Conservation (phyloP, 2,329 filamentous ascomycete genomes). For the Pyrenophora tritici-repentis region DNA sequence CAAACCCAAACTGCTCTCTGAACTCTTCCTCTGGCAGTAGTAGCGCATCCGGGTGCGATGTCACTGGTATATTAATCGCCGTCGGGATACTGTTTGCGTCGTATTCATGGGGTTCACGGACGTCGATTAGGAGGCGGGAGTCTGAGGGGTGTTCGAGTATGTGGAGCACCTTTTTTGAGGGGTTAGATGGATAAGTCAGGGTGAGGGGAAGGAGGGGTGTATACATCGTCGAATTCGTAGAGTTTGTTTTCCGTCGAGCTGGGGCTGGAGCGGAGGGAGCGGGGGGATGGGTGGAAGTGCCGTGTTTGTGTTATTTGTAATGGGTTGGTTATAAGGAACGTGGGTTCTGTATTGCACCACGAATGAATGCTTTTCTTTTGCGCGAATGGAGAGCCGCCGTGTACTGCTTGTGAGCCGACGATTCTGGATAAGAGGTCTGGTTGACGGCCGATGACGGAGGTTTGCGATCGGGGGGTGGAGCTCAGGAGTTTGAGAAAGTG, state of each 20-base stretch:
- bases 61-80: conserved; percentile 81
- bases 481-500: conserved; percentile 19
- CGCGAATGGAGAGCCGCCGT: too few species aligned
- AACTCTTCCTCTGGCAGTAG: conserved; percentile 80
- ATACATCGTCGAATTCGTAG: conserved; percentile 49
- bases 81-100: conserved; percentile 71
- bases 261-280: conserved; percentile 7
- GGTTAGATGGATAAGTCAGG: too few species aligned
- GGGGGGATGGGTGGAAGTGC: conserved; percentile 11
- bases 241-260: conserved; percentile 31
- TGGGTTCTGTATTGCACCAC: too few species aligned
- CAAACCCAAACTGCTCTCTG: conserved; percentile 77
- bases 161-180: conserved; percentile 37
- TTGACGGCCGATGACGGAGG: conserved; percentile 11
- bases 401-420: conserved; percentile 1
- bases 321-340: too few species aligned
- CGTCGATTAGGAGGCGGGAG: conserved; percentile 57
- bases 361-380: too few species aligned
- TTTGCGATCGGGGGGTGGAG: conserved; percentile 12
- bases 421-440: too few species aligned
- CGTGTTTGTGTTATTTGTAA: neutral
- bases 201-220: conserved; percentile 1
- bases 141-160: conserved; percentile 35
- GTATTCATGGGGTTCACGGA: conserved; percentile 74
- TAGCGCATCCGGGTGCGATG: conserved; percentile 76